Base-by-base conservation (phyloP, 192 early-diverging fungal species). In the Piromyces finnis region DNA sequence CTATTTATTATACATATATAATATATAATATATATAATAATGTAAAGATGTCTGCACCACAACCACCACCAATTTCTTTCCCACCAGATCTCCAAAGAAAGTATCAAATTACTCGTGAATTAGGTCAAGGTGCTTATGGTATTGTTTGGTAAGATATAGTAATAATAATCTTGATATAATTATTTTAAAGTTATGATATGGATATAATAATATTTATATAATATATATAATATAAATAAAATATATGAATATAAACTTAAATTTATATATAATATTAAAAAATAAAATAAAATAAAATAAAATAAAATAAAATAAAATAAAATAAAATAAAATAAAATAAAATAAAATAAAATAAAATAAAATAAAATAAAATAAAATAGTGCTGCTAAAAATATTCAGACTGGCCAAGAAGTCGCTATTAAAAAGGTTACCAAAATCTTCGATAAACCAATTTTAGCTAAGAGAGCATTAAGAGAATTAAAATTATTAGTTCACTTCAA, bases 401-500 rank as follows among this genome's bases (percentile, higher is more conserved):
- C 91, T 12, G 92, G 92, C 17, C 85, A 90, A 82, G 92, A 94
- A 82, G 94, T 81, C 30, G 79, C 82, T 39, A 79, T 81, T 30
- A 81, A 81, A n/a, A 81, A 81, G 27, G 80, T 81, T 29, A 81
- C 80, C 1, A 81, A 81, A 30, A 81, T 81, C 80, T 81, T 81
- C 30, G 80, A 81, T 6, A 81, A 81, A 28, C 80, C 32, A 29
- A 81, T 81, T 29, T 68, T 98, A 17, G 94, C 95, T 17, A 96
- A 96, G 86, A 88, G 96, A 78, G 94, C 93, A 37, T 83, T 98
- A 77, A 90, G 96, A 32, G 96, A 98, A 86, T 90, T 98, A 82
- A 98, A 98, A 84, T 86, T 98, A 16, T 89, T 98, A 82, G 87
- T 92, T 78, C 95, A 98, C 82, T 93, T 98, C 78, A 95, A 93